phyloP scores from a whole-genome alignment of 345 rosid species.

The Dipteronia sinensis region DNA sequence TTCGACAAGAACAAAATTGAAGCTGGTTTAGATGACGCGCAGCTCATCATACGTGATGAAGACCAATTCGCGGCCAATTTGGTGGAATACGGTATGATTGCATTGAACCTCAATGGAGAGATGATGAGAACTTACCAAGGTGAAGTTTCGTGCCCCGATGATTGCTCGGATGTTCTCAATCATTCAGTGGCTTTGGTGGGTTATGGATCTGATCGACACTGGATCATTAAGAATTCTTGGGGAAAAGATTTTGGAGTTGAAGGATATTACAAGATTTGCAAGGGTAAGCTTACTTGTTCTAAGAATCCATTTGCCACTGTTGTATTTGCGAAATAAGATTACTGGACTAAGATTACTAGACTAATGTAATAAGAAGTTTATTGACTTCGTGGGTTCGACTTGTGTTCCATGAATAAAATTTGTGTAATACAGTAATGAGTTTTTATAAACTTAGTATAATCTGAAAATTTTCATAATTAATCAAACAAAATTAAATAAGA shows the following conservation, averaged over 20 bases:
- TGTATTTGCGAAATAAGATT: too few species aligned
- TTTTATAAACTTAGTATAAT: too few species aligned
- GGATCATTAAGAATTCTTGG: slow-evolving; percentile 98
- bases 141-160: slow-evolving; percentile 83
- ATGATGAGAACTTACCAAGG: slow-evolving; percentile 83
- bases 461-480: too few species aligned
- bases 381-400: too few species aligned
- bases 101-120: slow-evolving; percentile 84
- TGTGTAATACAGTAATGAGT: too few species aligned
- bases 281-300: slow-evolving; percentile 25
- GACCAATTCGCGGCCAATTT: slow-evolving; percentile 94
- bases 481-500: too few species aligned
- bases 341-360: too few species aligned
- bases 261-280: slow-evolving; percentile 93
- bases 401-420: too few species aligned
- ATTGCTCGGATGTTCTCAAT: slow-evolving; percentile 59
- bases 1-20: slow-evolving; percentile 73
- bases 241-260: slow-evolving; percentile 84
- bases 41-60: slow-evolving; percentile 74
- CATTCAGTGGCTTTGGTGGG: slow-evolving; percentile 94
- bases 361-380: too few species aligned
- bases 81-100: slow-evolving; percentile 61
- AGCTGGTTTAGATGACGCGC: slow-evolving; percentile 76
- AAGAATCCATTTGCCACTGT: not conserved
- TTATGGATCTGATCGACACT: slow-evolving; percentile 51